Evolutionary conservation across 192 early-diverging fungal genomes (phyloP), one percentile per base, ranked within the genome.

Genomic region (Coemansia aciculifera): DNA sequence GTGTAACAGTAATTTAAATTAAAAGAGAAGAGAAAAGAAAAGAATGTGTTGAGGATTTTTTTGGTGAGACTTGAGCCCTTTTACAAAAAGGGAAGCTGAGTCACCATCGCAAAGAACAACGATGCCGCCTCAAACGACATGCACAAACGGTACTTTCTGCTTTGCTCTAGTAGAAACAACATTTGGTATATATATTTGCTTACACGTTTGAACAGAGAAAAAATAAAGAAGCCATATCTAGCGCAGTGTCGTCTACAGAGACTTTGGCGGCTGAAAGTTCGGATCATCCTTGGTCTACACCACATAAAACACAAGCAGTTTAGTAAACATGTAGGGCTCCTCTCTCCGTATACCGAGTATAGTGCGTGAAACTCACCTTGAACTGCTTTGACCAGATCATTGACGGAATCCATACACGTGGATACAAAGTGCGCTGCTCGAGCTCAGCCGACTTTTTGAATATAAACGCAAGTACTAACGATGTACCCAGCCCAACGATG

Each of bases 401-500:
- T 44, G 84, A 85, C 57, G 84, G 84, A 19, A 81, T 75, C 84
- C 84, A 85, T 40, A 74, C 74, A 24, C 84, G 75, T 17, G 84
- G 84, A 32, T 85, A 85, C 17, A 74, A 39, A 5, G 70, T 75
- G 56, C 84, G 84, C 29, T 74, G 49, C 71, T 83, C 80, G n/a
- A 83, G 71, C 39, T 86, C 83, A 19, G 87, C 87, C 66, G 87
- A 88, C 77, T 78, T 86, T 69, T 85, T 84, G 66, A 85, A 88
- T 69, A 85, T 71, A 73, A 74, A 74, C 11, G 75, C 83, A 32
- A 86, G 72, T 6, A 75, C 37, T 5, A 39, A 42, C 6, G 52
- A 23, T 5, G 63, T 54, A 1, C 75, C 80, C 1, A 66, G 19
- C 0, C 80, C 72, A 1, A 78, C 69, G 27, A 83, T 83, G 4